These are phyloP conservation scores for Beauveria australis DNA, from an alignment of 2,329 filamentous ascomycete genomes.

Conservation along the genomic window DNA sequence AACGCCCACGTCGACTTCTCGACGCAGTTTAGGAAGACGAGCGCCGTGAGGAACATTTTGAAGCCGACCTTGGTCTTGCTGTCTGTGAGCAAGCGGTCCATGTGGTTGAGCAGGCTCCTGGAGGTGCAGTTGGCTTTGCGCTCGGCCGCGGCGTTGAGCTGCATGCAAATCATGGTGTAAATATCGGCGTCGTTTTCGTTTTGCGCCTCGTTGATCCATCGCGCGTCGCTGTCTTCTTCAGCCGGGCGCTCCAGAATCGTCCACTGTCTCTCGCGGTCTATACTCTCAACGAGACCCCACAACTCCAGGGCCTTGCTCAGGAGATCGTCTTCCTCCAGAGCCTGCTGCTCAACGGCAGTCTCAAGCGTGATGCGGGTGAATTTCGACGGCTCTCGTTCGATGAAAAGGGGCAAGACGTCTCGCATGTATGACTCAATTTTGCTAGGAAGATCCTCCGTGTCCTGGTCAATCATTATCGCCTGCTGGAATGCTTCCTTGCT, in stretches of 20 bases:
- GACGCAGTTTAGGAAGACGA: constrained; percentile 57
- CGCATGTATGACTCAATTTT: constrained; percentile 56
- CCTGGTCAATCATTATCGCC: constrained; percentile 51
- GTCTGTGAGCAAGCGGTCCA: constrained; percentile 54
- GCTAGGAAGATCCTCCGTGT: constrained; percentile 50
- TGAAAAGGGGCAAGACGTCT: constrained; percentile 47
- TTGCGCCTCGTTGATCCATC: constrained; percentile 41
- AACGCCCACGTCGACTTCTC: constrained; percentile 64
- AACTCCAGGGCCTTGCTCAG: constrained; percentile 52
- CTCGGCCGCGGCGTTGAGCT: constrained; percentile 57
- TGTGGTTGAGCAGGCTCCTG: constrained; percentile 48
- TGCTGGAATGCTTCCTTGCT: constrained; percentile 27
- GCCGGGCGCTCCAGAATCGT: constrained; percentile 42
- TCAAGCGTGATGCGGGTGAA: constrained; percentile 53
- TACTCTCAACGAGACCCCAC: constrained; percentile 57
- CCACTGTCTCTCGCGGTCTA: constrained; percentile 57
- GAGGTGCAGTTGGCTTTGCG: constrained; percentile 54
- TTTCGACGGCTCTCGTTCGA: constrained; percentile 50
- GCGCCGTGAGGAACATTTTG: constrained; percentile 51
- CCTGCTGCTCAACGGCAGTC: constrained; percentile 38
- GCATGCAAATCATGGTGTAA: constrained; percentile 54
- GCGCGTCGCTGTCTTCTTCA: constrained; percentile 30
- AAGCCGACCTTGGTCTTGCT: constrained; percentile 53
- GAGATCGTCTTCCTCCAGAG: constrained; percentile 44
- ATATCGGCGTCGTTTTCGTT: constrained; percentile 44